phyloP scores from a whole-genome alignment of 495 filamentous ascomycete species.

The Collariella sp. region DNA sequence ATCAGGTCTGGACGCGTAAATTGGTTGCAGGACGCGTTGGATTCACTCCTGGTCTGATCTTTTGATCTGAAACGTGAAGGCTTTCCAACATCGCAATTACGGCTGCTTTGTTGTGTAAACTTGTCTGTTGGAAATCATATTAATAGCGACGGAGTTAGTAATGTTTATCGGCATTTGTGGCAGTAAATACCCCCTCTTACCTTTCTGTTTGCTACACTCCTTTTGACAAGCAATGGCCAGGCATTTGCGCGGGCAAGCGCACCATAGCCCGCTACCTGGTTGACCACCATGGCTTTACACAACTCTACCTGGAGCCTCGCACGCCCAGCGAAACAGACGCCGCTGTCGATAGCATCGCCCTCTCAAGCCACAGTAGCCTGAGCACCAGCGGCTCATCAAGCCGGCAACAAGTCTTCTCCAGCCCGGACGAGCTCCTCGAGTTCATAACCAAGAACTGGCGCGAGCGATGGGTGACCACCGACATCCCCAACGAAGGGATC shows the following conservation, averaged over 20 bases:
- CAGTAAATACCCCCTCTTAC: conserved; percentile 42
- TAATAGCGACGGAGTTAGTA: neutral
- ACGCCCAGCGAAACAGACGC: conserved; percentile 15
- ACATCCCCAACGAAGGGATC: conserved; percentile 58
- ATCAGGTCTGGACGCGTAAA: conserved; percentile 9
- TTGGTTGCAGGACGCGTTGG: conserved; percentile 18
- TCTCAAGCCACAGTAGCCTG: neutral
- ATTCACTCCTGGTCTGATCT: no score
- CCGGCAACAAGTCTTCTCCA: conserved; percentile 43
- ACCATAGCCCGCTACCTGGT: conserved; percentile 78
- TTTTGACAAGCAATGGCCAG: conserved; percentile 37
- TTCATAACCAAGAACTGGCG: conserved; percentile 81
- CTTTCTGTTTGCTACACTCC: neutral
- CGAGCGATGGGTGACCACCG: conserved; percentile 72
- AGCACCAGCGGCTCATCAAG: conserved; percentile 1
- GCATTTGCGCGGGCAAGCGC: conserved; percentile 83
- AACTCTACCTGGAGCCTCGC: conserved; percentile 37
- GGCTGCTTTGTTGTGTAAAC: no score
- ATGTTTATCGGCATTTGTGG: conserved; percentile 96
- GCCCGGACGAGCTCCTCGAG: conserved; percentile 57
- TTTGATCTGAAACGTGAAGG: no score
- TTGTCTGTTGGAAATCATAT: neutral
- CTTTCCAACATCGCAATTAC: no score
- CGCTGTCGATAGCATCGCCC: neutral
- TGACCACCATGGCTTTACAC: conserved; percentile 64